phyloP scores from a whole-genome alignment of 495 filamentous ascomycete genomes.

The Penicillium simplicissimum region DNA sequence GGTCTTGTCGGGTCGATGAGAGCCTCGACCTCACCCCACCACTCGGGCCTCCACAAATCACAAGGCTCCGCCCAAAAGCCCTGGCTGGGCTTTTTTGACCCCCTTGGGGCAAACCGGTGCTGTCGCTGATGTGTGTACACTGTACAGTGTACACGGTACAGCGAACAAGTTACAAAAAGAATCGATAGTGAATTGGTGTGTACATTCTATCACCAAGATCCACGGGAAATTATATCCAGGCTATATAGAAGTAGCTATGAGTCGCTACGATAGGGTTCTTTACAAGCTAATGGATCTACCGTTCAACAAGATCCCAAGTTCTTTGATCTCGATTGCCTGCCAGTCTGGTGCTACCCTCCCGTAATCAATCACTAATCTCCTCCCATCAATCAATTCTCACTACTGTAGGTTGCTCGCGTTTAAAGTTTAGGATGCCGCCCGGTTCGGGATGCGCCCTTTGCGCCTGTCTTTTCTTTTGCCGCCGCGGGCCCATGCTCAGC shows the following conservation, averaged over 20 bases:
- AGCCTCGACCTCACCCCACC: conserved; percentile 33
- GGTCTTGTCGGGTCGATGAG: conserved; percentile 29
- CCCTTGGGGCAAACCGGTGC: neutral
- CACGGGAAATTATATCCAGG: neutral
- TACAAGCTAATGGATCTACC: neutral
- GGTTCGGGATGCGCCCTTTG: conserved; percentile 5
- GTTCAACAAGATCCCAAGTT: neutral
- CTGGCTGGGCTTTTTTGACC: conserved; percentile 4
- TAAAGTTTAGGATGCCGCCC: conserved; percentile 12
- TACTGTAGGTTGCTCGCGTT: neutral
- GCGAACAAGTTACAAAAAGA: too few species aligned
- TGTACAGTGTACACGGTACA: too few species aligned
- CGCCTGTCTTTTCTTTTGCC: conserved; percentile 4
- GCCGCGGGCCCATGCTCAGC: neutral
- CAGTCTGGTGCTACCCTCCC: neutral
- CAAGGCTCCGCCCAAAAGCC: conserved; percentile 4
- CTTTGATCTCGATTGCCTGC: neutral
- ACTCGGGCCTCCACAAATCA: conserved; percentile 25
- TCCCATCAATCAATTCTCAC: neutral
- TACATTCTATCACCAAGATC: neutral
- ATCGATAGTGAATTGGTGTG: neutral
- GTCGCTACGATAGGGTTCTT: neutral
- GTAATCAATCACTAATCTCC: neutral
- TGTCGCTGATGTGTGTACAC: too few species aligned
- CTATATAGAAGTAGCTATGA: neutral